Evolutionary conservation across 2,329 filamentous ascomycete species (phyloP).

Genomic region (Alternaria consortialis): DNA sequence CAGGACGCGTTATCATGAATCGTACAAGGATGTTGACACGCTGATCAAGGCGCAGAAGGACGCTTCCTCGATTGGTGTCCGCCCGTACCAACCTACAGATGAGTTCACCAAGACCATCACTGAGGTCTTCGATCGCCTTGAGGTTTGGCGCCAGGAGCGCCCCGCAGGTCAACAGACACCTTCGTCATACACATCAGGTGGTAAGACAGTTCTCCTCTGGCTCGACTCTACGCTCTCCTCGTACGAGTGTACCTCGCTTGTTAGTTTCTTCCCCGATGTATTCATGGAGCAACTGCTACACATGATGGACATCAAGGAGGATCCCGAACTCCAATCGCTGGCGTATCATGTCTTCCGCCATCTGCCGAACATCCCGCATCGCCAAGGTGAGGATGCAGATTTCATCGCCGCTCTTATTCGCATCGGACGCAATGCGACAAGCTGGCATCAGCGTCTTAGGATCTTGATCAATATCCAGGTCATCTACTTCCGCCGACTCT

Average conservation of each 20-base stretch:
- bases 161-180: conserved; percentile 89
- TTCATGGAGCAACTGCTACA: conserved; percentile 94
- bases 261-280: conserved; percentile 86
- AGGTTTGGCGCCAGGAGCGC: conserved; percentile 86
- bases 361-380: conserved; percentile 92
- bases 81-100: conserved; percentile 80
- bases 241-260: conserved; percentile 89
- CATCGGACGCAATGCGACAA: conserved; percentile 82
- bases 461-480: conserved; percentile 99
- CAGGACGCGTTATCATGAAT: conserved; percentile 92
- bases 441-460: conserved; percentile 94
- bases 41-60: conserved; percentile 81
- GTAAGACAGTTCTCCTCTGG: conserved; percentile 96
- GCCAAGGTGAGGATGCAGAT: conserved; percentile 80
- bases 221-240: conserved; percentile 90
- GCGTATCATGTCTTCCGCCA: conserved; percentile 98
- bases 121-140: conserved; percentile 79
- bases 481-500: conserved; percentile 95
- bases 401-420: conserved; percentile 88
- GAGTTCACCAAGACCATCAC: conserved; percentile 77
- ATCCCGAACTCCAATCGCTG: conserved; percentile 90
- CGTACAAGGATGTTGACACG: conserved; percentile 79
- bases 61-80: conserved; percentile 81
- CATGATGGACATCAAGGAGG: conserved; percentile 99
- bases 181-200: conserved; percentile 92